A percentile compares a stretch with the other conserved stretches of the same genome.
These are phyloP conservation scores for Phytophthora vignae DNA, from an alignment of 352 stramenopile genomes.

Conservation along the genomic window DNA sequence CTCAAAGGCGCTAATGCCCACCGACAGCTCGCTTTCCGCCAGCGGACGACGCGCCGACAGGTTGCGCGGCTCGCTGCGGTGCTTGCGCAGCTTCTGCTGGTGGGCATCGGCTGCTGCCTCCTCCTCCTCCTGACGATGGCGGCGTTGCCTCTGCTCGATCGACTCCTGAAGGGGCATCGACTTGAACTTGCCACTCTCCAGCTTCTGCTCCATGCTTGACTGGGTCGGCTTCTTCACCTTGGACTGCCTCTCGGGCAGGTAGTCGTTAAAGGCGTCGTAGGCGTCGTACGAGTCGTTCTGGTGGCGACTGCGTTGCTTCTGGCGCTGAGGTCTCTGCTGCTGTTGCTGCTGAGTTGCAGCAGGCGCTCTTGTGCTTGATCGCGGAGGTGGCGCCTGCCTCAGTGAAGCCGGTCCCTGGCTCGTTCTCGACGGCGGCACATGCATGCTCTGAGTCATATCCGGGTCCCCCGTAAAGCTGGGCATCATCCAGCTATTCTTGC, in stretches of 20 bases:
- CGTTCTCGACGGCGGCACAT: constrained; percentile 16
- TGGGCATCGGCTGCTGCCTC: constrained; percentile 12
- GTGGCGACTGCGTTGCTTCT: constrained; percentile 19
- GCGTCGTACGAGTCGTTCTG: constrained; percentile 37
- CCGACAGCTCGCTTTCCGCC: constrained; percentile 38
- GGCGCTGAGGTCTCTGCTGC: constrained; percentile 11
- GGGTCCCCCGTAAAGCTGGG: constrained; percentile 42
- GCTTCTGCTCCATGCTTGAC: constrained; percentile 44
- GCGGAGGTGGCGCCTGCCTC: constrained; percentile 8
- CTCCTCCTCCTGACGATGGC: constrained; percentile 14
- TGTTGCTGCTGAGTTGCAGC: constrained; percentile 7
- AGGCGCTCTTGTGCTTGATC: constrained; percentile 6
- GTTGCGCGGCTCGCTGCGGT: constrained; percentile 41
- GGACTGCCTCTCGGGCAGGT: constrained; percentile 59
- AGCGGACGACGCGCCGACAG: constrained; percentile 27
- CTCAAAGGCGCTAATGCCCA: constrained; percentile 29
- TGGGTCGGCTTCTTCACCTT: constrained; percentile 51
- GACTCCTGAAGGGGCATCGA: constrained; percentile 35
- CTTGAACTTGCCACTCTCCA: constrained; percentile 53
- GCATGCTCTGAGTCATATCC: constrained; percentile 45
- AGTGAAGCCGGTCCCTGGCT: constrained; percentile 8
- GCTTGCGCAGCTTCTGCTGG: constrained; percentile 40
- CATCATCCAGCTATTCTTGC: constrained; percentile 68
- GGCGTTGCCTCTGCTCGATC: constrained; percentile 25
- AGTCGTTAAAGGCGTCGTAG: constrained; percentile 85